phyloP scores from a whole-genome alignment of 2,329 filamentous ascomycete species.

The Apiospora pterosperma region DNA sequence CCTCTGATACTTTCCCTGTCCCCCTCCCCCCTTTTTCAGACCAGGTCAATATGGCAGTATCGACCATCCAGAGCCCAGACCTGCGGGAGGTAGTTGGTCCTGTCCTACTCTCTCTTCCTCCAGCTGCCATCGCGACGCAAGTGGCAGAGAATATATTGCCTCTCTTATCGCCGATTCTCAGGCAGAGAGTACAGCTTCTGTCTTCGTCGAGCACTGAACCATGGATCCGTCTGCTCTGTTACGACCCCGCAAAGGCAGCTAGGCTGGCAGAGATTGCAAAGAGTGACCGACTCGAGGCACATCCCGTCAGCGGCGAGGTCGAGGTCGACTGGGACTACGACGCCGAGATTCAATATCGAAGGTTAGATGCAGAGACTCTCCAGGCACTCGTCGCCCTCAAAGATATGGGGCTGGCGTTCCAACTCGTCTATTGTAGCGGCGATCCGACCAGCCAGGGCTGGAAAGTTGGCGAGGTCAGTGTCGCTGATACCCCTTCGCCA shows the following conservation, averaged over 20 bases:
- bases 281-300: slow-evolving; percentile 67
- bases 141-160: slow-evolving; percentile 56
- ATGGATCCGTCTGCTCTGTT: slow-evolving; percentile 73
- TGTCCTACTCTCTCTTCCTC: slow-evolving; percentile 57
- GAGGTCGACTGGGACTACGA: slow-evolving; percentile 70
- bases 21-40: background rate
- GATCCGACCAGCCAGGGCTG: slow-evolving; percentile 65
- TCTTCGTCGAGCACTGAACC: slow-evolving; percentile 55
- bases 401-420: slow-evolving; percentile 60
- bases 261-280: slow-evolving; percentile 60
- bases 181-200: slow-evolving; percentile 64
- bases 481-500: slow-evolving; percentile 54
- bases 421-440: slow-evolving; percentile 66
- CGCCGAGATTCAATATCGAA: slow-evolving; percentile 58
- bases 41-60: slow-evolving; percentile 20
- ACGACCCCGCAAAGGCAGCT: slow-evolving; percentile 54
- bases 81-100: slow-evolving; percentile 48
- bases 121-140: slow-evolving; percentile 54
- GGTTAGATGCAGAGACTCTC: slow-evolving; percentile 73
- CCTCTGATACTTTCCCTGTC: background rate
- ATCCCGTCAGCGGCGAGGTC: slow-evolving; percentile 76
- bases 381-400: slow-evolving; percentile 62
- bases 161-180: slow-evolving; percentile 61
- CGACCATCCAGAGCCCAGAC: slow-evolving; percentile 40
- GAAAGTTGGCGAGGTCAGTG: slow-evolving; percentile 68